These are phyloP conservation scores for Pouteria glomerata DNA, from an alignment of 148 eudicot species.

Conservation along the genomic window DNA sequence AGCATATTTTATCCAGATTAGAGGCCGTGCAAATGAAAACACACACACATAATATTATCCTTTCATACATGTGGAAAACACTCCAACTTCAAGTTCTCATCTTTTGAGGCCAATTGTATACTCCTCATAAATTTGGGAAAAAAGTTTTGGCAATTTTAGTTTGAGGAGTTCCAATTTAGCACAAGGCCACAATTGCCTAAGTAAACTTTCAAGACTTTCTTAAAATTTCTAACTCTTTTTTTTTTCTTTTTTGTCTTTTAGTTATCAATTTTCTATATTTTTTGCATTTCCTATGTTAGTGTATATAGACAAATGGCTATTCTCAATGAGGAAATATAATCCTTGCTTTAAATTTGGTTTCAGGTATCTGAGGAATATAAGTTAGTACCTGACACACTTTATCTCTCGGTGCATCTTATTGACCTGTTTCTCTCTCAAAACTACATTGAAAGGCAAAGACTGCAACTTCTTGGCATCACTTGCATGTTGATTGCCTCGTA, in stretches of 20 bases:
- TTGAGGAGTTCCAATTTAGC: neutral
- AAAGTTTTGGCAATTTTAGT: neutral
- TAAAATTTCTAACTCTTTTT: neutral
- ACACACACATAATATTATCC: neutral
- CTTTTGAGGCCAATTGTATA: neutral
- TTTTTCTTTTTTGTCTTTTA: neutral
- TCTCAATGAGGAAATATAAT: neutral
- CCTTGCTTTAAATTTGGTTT: constrained; percentile 1
- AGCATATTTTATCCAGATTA: neutral
- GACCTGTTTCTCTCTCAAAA: constrained; percentile 71
- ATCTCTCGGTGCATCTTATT: constrained; percentile 67
- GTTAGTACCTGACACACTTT: constrained; percentile 76
- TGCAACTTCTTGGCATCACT: constrained; percentile 83
- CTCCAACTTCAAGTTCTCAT: neutral
- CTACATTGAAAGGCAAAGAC: constrained; percentile 67
- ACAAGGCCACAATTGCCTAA: neutral
- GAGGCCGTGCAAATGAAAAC: neutral
- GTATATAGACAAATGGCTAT: neutral
- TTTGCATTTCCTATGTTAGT: neutral
- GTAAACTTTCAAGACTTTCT: neutral
- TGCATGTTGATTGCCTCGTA: constrained; percentile 95
- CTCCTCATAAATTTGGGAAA: neutral
- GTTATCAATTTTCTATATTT: neutral
- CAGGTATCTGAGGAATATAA: constrained; percentile 88
- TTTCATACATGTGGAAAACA: neutral